phyloP scores from a whole-genome alignment of 805 yeast genomes.

The Wickerhamiella kurtzmanii region DNA sequence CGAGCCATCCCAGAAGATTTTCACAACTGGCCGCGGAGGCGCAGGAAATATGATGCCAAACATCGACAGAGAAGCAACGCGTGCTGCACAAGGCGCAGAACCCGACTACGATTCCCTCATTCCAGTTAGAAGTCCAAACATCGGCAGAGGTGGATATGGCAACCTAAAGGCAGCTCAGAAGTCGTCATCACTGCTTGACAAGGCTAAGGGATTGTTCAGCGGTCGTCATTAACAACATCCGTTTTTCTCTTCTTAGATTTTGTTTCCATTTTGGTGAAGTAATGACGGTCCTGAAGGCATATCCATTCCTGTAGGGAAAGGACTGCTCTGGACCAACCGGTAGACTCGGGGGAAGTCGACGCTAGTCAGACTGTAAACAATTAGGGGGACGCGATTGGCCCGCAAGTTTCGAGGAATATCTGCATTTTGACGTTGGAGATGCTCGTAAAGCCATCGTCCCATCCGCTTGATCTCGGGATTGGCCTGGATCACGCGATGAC shows the following conservation, averaged over 20 bases:
- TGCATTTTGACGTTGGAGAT: background rate
- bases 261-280: too few relatives aligned
- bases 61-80: constrained; percentile 37
- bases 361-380: background rate
- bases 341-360: background rate
- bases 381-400: background rate
- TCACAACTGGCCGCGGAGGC: constrained; percentile 69
- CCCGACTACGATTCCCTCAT: constrained; percentile 30
- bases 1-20: constrained; percentile 33
- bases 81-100: constrained; percentile 58
- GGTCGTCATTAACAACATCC: background rate
- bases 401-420: background rate
- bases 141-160: constrained; percentile 59
- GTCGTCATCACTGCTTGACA: constrained; percentile 28
- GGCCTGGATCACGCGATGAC: background rate
- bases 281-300: too few relatives aligned
- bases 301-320: background rate
- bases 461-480: background rate
- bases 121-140: constrained; percentile 25
- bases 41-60: constrained; percentile 62
- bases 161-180: constrained; percentile 35
- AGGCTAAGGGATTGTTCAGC: constrained; percentile 29
- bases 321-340: background rate
- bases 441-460: background rate
- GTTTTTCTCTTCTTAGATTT: too few relatives aligned